Percentiles rank a stretch among this genome's conserved stretches.
Evolutionary conservation across 2,329 filamentous ascomycete genomes (phyloP).

Genomic region (Cladophialophora psammophila): DNA sequence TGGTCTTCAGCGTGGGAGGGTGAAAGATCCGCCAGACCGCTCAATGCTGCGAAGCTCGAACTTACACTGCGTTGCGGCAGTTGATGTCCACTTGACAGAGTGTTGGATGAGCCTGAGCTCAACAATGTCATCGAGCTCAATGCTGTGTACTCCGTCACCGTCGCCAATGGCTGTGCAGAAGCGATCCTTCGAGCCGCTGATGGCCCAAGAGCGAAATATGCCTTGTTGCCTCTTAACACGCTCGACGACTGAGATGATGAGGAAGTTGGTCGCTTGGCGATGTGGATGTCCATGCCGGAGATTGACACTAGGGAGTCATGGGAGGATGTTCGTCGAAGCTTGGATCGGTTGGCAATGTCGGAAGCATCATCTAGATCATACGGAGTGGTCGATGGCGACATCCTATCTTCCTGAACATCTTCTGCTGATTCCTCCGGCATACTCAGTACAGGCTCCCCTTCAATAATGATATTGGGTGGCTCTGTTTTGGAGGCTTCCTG

Average conservation of each 20-base stretch:
- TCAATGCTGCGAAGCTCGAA: constrained; percentile 36
- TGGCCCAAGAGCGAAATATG: constrained; percentile 43
- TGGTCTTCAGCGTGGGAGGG: constrained; percentile 36
- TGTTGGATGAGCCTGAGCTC: constrained; percentile 10
- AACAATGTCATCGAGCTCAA: constrained; percentile 52
- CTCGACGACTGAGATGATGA: constrained; percentile 58
- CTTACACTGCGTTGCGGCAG: constrained; percentile 24
- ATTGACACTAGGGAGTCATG: constrained; percentile 91
- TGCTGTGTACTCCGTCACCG: constrained; percentile 62
- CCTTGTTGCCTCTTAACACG: constrained; percentile 34
- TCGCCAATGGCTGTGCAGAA: constrained; percentile 59
- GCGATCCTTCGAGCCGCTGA: constrained; percentile 32
- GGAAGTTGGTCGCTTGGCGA: constrained; percentile 78
- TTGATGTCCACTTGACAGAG: constrained; percentile 8
- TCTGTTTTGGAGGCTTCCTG: not conserved
- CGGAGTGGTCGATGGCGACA: not conserved
- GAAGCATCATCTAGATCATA: constrained; percentile 17
- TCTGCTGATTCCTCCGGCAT: not conserved
- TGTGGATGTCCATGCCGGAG: constrained; percentile 87
- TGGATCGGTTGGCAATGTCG: constrained; percentile 18
- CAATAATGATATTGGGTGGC: constrained; percentile 8
- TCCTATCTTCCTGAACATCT: not conserved
- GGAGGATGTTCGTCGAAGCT: constrained; percentile 71
- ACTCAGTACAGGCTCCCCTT: not conserved
- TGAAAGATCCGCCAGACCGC: constrained; percentile 36